Base-by-base conservation (phyloP, 768 basidiomycete genomes). In the Trametes punicea region DNA sequence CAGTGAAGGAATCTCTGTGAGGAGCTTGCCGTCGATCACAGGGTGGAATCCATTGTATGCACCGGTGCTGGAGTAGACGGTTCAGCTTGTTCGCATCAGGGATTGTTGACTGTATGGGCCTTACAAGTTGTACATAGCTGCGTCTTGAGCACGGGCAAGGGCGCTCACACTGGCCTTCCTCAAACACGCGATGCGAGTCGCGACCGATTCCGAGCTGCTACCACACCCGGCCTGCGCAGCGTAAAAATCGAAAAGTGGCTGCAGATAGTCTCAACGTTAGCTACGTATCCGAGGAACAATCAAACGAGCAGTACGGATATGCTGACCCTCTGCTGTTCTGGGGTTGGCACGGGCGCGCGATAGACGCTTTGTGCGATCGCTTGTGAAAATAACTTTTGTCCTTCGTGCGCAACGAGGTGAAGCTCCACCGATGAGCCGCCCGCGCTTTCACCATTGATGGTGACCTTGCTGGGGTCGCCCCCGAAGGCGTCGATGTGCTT, bases 361-460 rank as follows among this genome's bases (percentile, higher is more conserved):
- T 73, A 83, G 20, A 84, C 77, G 61, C 83, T 85, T 66, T 87
- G 85, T 1, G 77, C 81, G 59, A 87, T 85, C 8, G 80, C 85
- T 11, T 72, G 73, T 10, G 71, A 69, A 67, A 86, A 87, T 8
- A 83, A 63, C 16, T 65, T 55, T 45, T 73, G 65, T 18, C 67
- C 68, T 23, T 65, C 63, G 44, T 75, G 71, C 1, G 80, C 79
- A 4, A 82, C 72, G 38, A 85, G 71, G 60, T 84, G 82, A n/a
- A 87, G 70, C 63, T 81, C 80, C 3, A 84, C 77, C 0, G 79
- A 81, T 25, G 75, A 67, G 0, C 75, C 82, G 16, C 82, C 83
- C 0, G 81, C 82, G 57, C 83, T 83, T 62, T 87, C 71, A 0
- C 85, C 85, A 54, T 82, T 82, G 64, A 83, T 79, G 2, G 74